phyloP scores from a whole-genome alignment of 2,329 filamentous ascomycete species.

The Sporothrix pallida region DNA sequence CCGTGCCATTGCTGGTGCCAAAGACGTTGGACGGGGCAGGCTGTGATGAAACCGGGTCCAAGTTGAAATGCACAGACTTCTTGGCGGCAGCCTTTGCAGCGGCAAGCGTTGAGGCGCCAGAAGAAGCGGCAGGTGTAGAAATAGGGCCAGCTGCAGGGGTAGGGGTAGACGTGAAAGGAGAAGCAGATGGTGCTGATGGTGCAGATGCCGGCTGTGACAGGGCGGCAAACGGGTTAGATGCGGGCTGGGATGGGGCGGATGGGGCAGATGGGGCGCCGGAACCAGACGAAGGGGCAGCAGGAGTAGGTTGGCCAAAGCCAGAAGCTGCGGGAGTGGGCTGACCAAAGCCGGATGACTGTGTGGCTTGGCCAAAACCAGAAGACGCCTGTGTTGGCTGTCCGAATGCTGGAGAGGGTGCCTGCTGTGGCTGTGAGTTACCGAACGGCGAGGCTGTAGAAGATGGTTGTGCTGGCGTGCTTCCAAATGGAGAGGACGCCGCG shows the following conservation, averaged over 20 bases:
- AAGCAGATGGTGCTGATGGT: not conserved
- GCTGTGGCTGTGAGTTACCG: not conserved
- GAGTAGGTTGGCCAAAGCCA: not conserved
- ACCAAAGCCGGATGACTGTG: not conserved
- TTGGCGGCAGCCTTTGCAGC: constrained; percentile 25
- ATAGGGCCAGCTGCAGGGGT: not conserved
- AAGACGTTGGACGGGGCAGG: not conserved
- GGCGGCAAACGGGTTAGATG: constrained; percentile 2
- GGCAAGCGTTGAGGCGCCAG: not conserved
- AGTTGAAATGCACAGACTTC: constrained; percentile 32
- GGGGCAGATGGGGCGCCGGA: not conserved
- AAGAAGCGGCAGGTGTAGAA: not conserved
- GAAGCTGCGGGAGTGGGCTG: not conserved
- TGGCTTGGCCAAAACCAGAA: not conserved
- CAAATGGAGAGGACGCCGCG: constrained; percentile 10
- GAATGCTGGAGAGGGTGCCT: not conserved
- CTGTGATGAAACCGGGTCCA: constrained; percentile 20
- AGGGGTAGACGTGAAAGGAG: not conserved
- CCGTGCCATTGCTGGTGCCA: not conserved
- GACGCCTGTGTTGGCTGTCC: not conserved
- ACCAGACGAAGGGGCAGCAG: not conserved
- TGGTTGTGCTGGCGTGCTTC: not conserved
- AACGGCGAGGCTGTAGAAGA: constrained; percentile 16
- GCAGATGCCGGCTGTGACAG: not conserved
- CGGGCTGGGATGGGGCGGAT: not conserved